Evolutionary conservation across 768 basidiomycete genomes (phyloP), one percentile per base, ranked within the genome.

Genomic region (Mycena haematopus): DNA sequence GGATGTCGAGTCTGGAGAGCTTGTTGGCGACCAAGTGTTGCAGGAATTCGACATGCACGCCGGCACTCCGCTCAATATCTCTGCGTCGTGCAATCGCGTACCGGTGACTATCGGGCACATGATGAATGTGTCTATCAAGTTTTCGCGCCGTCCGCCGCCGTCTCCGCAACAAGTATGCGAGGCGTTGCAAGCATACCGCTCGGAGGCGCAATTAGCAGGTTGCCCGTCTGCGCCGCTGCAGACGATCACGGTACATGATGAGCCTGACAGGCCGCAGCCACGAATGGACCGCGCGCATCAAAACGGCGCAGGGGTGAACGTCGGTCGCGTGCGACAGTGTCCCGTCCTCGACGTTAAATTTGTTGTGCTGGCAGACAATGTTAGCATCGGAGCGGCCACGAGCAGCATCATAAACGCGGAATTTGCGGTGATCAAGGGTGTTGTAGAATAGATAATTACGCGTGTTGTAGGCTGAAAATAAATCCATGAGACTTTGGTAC

Each of bases 341-440:
- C 81, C 85, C 27, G 97, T 99, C 25, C 74, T 99, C 53, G 97
- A 99, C 74, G 84, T 99, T 82, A 97, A 97, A 79, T 97, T 98
- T 72, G 91, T 97, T 40, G 90, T 93, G 27, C 80, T 99, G 54
- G 84, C 89, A 62, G 96, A 97, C 75, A 99, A 99, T 72, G 96
- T 98, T 64, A 87, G 88, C 58, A 92, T 98, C 68, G 96, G 97
- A 9, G 96, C 97, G 22, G 96, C 97, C 53, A 99, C 97, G 52
- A 95, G 92, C 66, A 93, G 91, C 67, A 92, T 99, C 72, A 96
- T 99, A 70, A 99, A 99, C 72, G 96, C 96, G 2, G 95, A 98
- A 79, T 77, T 91, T n/a, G 95, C 95, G n/a, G 85, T 95, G 7
- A 73, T 90, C 44, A 93, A 89, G 77, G 91, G 90, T 17, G 63